Percentiles rank a stretch among this genome's conserved stretches.
Evolutionary conservation across 148 eudicot genomes (phyloP).

Genomic region (Vaccinium myrtillus): DNA sequence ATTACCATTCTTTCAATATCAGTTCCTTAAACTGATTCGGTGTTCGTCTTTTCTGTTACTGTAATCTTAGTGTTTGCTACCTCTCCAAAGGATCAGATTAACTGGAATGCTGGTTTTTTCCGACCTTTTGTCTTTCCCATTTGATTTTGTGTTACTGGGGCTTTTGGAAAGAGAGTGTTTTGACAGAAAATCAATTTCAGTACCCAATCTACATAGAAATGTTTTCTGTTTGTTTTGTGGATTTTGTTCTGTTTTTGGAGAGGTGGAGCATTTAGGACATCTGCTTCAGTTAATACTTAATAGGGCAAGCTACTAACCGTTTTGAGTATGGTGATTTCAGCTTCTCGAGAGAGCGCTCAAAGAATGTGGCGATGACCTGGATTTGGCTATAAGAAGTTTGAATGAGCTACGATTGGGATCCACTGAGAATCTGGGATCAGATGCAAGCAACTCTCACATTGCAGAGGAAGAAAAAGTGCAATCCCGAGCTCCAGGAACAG

Average conservation of each 20-base stretch:
- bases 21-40: slow-evolving; percentile 8
- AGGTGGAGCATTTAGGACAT: background rate
- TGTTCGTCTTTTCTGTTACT: background rate
- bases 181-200: background rate
- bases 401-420: slow-evolving; percentile 70
- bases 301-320: background rate
- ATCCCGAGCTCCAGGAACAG: slow-evolving; percentile 29
- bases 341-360: slow-evolving; percentile 73
- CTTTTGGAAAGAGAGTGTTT: background rate
- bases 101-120: background rate
- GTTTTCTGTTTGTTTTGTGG: background rate
- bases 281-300: background rate
- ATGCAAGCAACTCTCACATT: slow-evolving; percentile 31
- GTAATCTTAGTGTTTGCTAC: background rate
- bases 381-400: slow-evolving; percentile 69
- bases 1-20: background rate
- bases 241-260: background rate
- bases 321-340: slow-evolving; percentile 28
- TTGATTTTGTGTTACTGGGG: background rate
- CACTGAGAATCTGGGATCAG: slow-evolving; percentile 28
- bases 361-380: slow-evolving; percentile 73
- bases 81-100: background rate
- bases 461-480: slow-evolving; percentile 32
- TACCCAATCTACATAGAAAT: background rate
- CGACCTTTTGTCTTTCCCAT: background rate